These are phyloP conservation scores for Tuctoria greenei DNA, from an alignment of 176 grass and related monocot genomes.

Conservation along the genomic window DNA sequence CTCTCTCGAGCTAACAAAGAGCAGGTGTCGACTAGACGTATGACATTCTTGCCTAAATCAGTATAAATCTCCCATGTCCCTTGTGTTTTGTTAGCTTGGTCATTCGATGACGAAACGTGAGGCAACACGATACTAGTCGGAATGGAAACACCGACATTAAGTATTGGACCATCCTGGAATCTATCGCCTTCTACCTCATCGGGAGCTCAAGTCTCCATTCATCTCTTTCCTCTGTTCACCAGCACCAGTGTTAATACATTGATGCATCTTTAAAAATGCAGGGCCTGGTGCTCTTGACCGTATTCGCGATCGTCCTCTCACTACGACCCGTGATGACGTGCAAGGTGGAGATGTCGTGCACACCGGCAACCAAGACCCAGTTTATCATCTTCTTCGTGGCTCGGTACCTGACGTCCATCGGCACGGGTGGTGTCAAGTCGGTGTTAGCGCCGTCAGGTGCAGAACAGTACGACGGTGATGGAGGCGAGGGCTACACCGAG, in stretches of 20 bases:
- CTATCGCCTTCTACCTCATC: constrained; percentile 57
- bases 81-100: too few relatives aligned
- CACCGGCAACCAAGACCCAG: constrained; percentile 43
- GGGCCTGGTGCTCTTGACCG: constrained; percentile 60
- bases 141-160: too few relatives aligned
- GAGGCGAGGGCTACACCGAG: too few relatives aligned
- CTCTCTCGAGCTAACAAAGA: too few relatives aligned
- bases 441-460: constrained; percentile 70
- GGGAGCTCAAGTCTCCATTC: constrained; percentile 15
- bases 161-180: constrained; percentile 50
- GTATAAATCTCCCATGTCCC: too few relatives aligned
- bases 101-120: too few relatives aligned
- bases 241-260: too few relatives aligned
- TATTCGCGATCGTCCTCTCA: constrained; percentile 45
- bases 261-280: background rate
- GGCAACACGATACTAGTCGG: too few relatives aligned
- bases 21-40: too few relatives aligned
- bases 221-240: too few relatives aligned
- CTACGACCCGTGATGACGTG: constrained; percentile 50
- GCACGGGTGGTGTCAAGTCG: constrained; percentile 66
- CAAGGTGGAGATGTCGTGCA: constrained; percentile 32
- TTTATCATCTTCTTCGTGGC: constrained; percentile 60
- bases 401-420: constrained; percentile 66
- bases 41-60: too few relatives aligned
- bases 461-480: constrained; percentile 65